Evolutionary conservation across 345 rosid species (phyloP).

Genomic region (Dovyalis caffra): DNA sequence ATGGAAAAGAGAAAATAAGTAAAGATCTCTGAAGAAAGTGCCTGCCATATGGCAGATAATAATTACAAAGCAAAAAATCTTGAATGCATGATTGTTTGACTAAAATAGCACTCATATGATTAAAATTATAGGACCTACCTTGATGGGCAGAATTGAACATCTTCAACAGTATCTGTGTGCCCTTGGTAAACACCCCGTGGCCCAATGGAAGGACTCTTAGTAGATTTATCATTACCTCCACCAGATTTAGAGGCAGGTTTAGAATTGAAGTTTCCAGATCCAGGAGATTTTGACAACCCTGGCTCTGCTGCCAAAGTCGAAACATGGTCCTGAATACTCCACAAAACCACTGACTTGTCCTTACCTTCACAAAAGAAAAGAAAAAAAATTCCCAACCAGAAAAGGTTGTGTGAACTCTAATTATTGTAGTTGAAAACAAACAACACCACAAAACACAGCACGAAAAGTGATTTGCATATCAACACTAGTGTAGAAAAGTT

Average conservation of each 20-base stretch:
- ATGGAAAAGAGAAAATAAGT: neutral
- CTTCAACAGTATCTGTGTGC: constrained; percentile 65
- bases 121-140: constrained; percentile 37
- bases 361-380: too few relatives aligned
- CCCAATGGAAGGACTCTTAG: constrained; percentile 44
- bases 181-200: constrained; percentile 59
- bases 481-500: neutral
- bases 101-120: constrained; percentile 4
- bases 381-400: neutral
- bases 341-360: constrained; percentile 54
- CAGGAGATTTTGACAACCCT: constrained; percentile 40
- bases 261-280: constrained; percentile 32
- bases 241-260: constrained; percentile 43
- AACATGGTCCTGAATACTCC: constrained; percentile 67
- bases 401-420: constrained; percentile 1
- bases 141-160: constrained; percentile 64
- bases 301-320: constrained; percentile 42
- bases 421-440: neutral
- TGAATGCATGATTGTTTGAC: constrained; percentile 5
- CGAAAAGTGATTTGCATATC: constrained; percentile 1
- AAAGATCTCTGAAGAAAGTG: neutral
- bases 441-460: neutral
- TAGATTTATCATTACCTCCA: constrained; percentile 41
- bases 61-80: neutral
- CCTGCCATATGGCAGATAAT: neutral